Percentiles rank a stretch among this genome's conserved stretches.
phyloP scores from a whole-genome alignment of 2,329 filamentous ascomycete genomes.

The Diatrype stigma region DNA sequence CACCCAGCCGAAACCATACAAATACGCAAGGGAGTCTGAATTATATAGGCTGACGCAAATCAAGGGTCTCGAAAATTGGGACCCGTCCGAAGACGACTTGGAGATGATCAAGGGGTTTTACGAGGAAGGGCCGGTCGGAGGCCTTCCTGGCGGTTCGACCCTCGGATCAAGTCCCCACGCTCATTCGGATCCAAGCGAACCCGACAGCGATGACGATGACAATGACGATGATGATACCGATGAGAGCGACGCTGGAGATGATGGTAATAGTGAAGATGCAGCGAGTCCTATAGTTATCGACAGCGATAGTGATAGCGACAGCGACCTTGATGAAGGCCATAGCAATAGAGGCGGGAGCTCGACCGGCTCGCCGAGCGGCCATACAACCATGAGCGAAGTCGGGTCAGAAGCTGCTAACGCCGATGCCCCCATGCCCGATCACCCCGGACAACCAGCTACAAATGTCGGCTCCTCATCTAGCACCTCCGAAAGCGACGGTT shows the following conservation, averaged over 20 bases:
- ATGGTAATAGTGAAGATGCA: too few species aligned
- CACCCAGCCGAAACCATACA: conserved; percentile 15
- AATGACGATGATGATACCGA: conserved; percentile 1
- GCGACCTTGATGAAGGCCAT: conserved; percentile 1
- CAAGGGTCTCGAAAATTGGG: conserved; percentile 9
- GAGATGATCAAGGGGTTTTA: conserved; percentile 19
- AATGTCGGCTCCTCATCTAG: too few species aligned
- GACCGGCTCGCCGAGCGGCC: not conserved
- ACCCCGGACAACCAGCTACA: too few species aligned
- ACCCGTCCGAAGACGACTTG: conserved; percentile 12
- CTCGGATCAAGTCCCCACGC: not conserved
- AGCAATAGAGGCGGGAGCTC: conserved; percentile 1
- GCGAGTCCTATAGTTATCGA: too few species aligned
- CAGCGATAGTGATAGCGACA: not conserved
- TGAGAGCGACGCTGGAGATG: not conserved
- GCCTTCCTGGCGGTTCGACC: not conserved
- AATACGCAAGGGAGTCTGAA: conserved; percentile 8
- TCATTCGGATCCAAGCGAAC: not conserved
- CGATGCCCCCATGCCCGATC: too few species aligned
- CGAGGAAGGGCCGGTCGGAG: conserved; percentile 6
- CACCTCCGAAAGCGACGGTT: too few species aligned
- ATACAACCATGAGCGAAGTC: not conserved
- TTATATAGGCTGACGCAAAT: conserved; percentile 21
- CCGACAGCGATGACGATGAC: conserved; percentile 1
- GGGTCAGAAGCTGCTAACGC: too few species aligned